These are phyloP conservation scores for Singerocomus inundabilis DNA, from an alignment of 1,284 basidiomycete genomes.

Conservation along the genomic window DNA sequence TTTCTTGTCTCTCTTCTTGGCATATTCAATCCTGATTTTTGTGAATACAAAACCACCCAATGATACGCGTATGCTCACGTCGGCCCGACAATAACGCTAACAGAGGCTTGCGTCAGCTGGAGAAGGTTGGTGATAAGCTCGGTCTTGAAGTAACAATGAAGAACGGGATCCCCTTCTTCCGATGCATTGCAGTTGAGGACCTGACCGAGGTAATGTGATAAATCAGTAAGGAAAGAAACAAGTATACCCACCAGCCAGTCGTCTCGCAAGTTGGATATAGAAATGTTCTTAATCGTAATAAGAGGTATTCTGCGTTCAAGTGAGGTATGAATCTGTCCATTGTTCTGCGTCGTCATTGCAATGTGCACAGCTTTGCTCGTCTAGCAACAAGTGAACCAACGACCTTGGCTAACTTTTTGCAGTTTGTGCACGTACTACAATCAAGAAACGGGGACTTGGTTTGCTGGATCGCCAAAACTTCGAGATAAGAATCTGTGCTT, in stretches of 20 bases:
- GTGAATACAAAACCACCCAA: conserved; percentile 9
- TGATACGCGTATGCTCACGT: conserved; percentile 50
- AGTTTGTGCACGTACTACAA: conserved; percentile 66
- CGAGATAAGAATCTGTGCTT: conserved; percentile 83
- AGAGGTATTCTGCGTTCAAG: conserved; percentile 91
- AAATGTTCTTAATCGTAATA: conserved; percentile 81
- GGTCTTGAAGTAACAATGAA: conserved; percentile 95
- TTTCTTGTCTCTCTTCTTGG: conserved; percentile 98
- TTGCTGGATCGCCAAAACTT: conserved; percentile 89
- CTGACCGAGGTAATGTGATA: conserved; percentile 26
- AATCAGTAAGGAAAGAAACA: neutral
- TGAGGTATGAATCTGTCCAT: conserved; percentile 57
- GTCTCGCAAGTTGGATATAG: conserved; percentile 87
- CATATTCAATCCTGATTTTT: conserved; percentile 71
- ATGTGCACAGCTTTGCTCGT: conserved; percentile 91
- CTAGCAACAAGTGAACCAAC: conserved; percentile 40
- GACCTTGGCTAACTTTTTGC: neutral
- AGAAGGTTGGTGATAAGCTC: conserved; percentile 86
- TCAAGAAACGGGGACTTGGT: conserved; percentile 87
- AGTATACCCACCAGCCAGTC: conserved; percentile 85
- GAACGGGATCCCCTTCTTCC: conserved; percentile 95
- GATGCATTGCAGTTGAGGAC: conserved; percentile 71
- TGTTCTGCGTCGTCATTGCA: conserved; percentile 67
- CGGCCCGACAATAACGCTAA: conserved; percentile 74
- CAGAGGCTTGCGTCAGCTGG: conserved; percentile 76